phyloP scores from a whole-genome alignment of 768 basidiomycete species.

The Pholiota conissans region DNA sequence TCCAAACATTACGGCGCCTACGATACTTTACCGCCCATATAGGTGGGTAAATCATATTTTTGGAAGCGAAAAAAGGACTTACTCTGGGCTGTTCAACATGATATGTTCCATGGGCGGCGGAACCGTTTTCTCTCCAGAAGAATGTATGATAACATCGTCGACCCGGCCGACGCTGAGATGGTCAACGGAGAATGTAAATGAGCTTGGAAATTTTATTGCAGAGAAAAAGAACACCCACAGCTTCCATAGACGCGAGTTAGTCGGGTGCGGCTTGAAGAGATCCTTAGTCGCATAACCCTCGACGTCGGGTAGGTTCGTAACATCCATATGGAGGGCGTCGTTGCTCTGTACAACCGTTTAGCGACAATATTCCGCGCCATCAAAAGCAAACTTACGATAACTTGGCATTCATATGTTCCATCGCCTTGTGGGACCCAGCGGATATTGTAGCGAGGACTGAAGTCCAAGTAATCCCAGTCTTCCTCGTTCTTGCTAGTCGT shows the following conservation, averaged over 20 bases:
- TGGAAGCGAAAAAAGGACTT: background rate
- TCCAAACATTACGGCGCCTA: constrained; percentile 44
- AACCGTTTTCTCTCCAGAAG: constrained; percentile 33
- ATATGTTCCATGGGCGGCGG: constrained; percentile 30
- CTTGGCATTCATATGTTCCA: constrained; percentile 35
- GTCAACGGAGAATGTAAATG: background rate
- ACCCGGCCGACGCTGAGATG: constrained; percentile 32
- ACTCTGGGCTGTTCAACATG: constrained; percentile 25
- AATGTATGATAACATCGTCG: constrained; percentile 35
- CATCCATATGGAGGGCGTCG: constrained; percentile 25
- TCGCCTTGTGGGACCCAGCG: constrained; percentile 36
- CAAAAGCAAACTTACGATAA: constrained; percentile 28
- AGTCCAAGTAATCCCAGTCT: constrained; percentile 34
- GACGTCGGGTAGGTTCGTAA: constrained; percentile 34
- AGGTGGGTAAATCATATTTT: background rate
- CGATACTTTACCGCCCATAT: constrained; percentile 9
- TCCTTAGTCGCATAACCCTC: constrained; percentile 40
- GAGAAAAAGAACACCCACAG: constrained; percentile 26
- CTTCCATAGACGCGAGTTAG: constrained; percentile 18
- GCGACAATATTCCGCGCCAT: background rate
- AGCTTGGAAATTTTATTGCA: background rate
- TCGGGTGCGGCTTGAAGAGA: constrained; percentile 17
- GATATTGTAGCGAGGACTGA: constrained; percentile 21
- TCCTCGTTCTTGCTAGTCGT: constrained; percentile 17
- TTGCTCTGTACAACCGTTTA: constrained; percentile 23